A percentile compares a stretch with the other conserved stretches of the same genome.
Conservation (phyloP, 2,329 filamentous ascomycete species). For the Fusarium hostae region DNA sequence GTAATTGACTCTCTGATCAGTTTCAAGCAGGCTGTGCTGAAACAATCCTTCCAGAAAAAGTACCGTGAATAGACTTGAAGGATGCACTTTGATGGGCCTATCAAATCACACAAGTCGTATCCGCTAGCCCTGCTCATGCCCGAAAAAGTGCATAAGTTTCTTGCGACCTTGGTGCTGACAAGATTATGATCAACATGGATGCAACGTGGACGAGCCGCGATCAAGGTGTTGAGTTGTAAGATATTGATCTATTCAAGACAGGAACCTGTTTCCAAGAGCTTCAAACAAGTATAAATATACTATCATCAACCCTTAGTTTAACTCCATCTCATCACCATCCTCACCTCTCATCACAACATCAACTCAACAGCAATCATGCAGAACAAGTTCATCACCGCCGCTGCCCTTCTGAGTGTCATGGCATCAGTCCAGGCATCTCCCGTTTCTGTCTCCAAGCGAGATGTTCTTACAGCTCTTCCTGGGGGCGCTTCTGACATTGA, state of each 20-base stretch:
- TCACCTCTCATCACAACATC: not conserved
- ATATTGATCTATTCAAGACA: not conserved
- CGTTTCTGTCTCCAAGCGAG: slow-evolving; percentile 28
- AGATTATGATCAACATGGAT: slow-evolving; percentile 6
- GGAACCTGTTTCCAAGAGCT: not conserved
- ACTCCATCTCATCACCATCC: not conserved
- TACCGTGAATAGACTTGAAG: not conserved
- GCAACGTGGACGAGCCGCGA: not conserved
- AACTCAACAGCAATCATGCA: slow-evolving; percentile 18
- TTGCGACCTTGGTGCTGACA: not conserved
- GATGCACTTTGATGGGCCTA: not conserved
- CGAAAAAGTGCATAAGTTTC: not conserved
- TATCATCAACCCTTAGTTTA: rapidly evolving
- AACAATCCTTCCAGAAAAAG: not conserved
- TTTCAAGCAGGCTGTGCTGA: not conserved
- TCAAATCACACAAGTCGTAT: not conserved
- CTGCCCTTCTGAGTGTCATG: slow-evolving; percentile 32
- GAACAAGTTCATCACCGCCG: slow-evolving; percentile 25
- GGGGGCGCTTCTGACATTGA: slow-evolving; percentile 49
- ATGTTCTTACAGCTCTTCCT: slow-evolving; percentile 47
- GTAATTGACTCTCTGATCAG: not conserved
- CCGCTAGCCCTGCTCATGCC: not conserved
- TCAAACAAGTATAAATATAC: slow-evolving; percentile 4
- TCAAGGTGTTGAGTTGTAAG: not conserved
- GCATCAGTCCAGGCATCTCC: slow-evolving; percentile 33